Percentiles rank a stretch among this genome's conserved stretches.
Evolutionary conservation across 2,329 filamentous ascomycete species (phyloP).

Genomic region (Verticillium zaregamsianum): DNA sequence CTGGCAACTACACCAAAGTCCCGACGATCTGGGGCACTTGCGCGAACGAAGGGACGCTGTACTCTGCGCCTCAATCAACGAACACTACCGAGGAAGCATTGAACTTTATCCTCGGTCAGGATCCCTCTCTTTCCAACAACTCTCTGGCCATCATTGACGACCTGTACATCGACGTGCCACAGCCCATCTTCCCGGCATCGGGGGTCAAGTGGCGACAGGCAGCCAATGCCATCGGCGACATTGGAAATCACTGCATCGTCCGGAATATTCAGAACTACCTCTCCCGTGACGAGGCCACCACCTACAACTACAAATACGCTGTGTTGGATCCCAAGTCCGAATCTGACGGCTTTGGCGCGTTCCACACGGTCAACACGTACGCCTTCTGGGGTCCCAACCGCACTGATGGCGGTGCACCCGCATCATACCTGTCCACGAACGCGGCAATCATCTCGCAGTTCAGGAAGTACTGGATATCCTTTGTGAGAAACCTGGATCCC

Average conservation of each 20-base stretch:
- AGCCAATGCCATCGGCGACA: slow-evolving; percentile 29
- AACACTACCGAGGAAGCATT: slow-evolving; percentile 28
- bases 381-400: slow-evolving; percentile 65
- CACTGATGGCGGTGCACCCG: slow-evolving; percentile 41
- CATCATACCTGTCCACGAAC: slow-evolving; percentile 54
- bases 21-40: slow-evolving; percentile 45
- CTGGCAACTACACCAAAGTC: slow-evolving; percentile 48
- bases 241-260: slow-evolving; percentile 30
- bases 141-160: slow-evolving; percentile 25
- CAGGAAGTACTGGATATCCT: slow-evolving; percentile 71
- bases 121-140: slow-evolving; percentile 24
- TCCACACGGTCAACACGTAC: slow-evolving; percentile 62
- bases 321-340: slow-evolving; percentile 56
- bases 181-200: slow-evolving; percentile 21
- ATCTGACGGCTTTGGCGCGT: slow-evolving; percentile 54
- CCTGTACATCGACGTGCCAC: slow-evolving; percentile 30
- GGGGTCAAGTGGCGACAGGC: slow-evolving; percentile 33
- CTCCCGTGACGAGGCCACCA: slow-evolving; percentile 23
- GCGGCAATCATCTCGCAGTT: slow-evolving; percentile 53
- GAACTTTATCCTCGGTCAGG: slow-evolving; percentile 27
- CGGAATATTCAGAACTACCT: slow-evolving; percentile 25
- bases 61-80: slow-evolving; percentile 22
- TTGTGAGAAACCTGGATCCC: slow-evolving; percentile 63
- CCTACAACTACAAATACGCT: slow-evolving; percentile 68
- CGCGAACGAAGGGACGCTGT: slow-evolving; percentile 32